phyloP scores from a whole-genome alignment of 306 rosid species.

The Acacia confusa region DNA sequence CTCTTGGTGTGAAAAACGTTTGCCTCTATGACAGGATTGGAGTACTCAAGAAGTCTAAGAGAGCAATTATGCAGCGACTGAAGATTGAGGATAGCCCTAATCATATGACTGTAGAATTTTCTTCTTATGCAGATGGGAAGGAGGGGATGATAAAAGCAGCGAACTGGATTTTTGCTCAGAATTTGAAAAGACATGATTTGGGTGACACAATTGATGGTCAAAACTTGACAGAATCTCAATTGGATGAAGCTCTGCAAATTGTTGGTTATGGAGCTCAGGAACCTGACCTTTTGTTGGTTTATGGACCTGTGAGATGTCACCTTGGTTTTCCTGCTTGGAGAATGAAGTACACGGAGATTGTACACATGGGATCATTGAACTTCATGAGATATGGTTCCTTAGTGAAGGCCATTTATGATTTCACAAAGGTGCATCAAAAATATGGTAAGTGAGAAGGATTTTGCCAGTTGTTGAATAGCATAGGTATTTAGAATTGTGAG shows the following conservation, averaged over 20 bases:
- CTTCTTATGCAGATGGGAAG: slow-evolving; percentile 72
- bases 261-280: slow-evolving; percentile 80
- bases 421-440: slow-evolving; percentile 67
- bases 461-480: slow-evolving; percentile 12
- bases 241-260: slow-evolving; percentile 67
- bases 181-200: slow-evolving; percentile 42
- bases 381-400: slow-evolving; percentile 73
- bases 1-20: slow-evolving; percentile 64
- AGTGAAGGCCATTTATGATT: slow-evolving; percentile 66
- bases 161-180: slow-evolving; percentile 59
- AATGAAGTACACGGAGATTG: slow-evolving; percentile 78
- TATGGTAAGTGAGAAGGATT: slow-evolving; percentile 52
- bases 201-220: slow-evolving; percentile 43
- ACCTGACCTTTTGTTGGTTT: slow-evolving; percentile 82
- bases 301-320: slow-evolving; percentile 91
- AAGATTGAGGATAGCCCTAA: slow-evolving; percentile 52
- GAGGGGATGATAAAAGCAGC: slow-evolving; percentile 80
- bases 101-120: slow-evolving; percentile 63
- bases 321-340: slow-evolving; percentile 97
- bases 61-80: slow-evolving; percentile 56
- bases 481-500: slow-evolving; percentile 2
- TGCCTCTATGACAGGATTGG: slow-evolving; percentile 89
- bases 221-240: slow-evolving; percentile 51
- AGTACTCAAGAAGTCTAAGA: slow-evolving; percentile 68
- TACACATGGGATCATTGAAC: slow-evolving; percentile 81